These are phyloP conservation scores for Ganoderma boninense DNA, from an alignment of 1,284 basidiomycete species.

Conservation along the genomic window DNA sequence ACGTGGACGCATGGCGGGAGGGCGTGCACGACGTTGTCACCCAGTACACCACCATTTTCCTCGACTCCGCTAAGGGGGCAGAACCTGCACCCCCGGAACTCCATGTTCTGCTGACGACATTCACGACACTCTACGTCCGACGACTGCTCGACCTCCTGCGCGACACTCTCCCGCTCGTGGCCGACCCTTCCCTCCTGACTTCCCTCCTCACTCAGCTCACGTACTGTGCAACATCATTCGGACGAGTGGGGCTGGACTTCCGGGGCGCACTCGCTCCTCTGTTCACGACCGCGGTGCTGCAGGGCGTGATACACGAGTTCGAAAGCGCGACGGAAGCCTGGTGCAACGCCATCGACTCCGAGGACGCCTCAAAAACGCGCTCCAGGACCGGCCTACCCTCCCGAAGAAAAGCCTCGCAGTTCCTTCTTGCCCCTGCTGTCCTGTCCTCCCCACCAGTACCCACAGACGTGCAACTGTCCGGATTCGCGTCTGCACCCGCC, in stretches of 20 bases:
- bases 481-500: slow-evolving; percentile 37
- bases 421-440: slow-evolving; percentile 32
- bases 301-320: slow-evolving; percentile 52
- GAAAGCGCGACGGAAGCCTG: slow-evolving; percentile 40
- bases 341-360: slow-evolving; percentile 26
- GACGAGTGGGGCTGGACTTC: slow-evolving; percentile 92
- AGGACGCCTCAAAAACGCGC: slow-evolving; percentile 25
- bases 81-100: slow-evolving; percentile 37
- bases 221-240: slow-evolving; percentile 92
- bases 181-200: slow-evolving; percentile 73
- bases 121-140: slow-evolving; percentile 58
- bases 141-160: slow-evolving; percentile 67
- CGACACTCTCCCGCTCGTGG: slow-evolving; percentile 59
- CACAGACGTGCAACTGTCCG: slow-evolving; percentile 33
- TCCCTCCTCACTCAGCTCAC: slow-evolving; percentile 91
- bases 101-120: slow-evolving; percentile 61
- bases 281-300: slow-evolving; percentile 67
- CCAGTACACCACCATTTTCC: slow-evolving; percentile 91
- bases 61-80: slow-evolving; percentile 58
- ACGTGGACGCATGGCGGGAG: slow-evolving; percentile 93
- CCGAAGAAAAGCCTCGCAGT: slow-evolving; percentile 33
- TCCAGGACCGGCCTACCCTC: slow-evolving; percentile 14
- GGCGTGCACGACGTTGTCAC: slow-evolving; percentile 91
- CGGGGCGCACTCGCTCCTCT: slow-evolving; percentile 68
- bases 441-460: slow-evolving; percentile 39